Evolutionary conservation across 2,329 filamentous ascomycete species (phyloP).

Genomic region (Nemania sp.): DNA sequence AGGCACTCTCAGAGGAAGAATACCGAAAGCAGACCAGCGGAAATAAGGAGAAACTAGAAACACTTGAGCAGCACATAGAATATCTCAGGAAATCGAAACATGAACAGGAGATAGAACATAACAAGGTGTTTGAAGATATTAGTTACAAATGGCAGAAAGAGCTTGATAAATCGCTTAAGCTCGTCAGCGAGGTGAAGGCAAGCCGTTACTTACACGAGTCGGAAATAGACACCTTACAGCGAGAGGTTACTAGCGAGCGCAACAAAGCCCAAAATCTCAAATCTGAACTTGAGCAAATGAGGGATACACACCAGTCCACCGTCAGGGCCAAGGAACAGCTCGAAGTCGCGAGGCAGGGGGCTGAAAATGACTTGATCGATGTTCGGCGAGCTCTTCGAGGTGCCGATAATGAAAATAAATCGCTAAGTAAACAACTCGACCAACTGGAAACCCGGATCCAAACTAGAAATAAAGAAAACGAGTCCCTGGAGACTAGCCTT

Average conservation of each 20-base stretch:
- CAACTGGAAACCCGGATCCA: neutral
- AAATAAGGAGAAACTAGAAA: slow-evolving; percentile 4
- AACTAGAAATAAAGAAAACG: neutral
- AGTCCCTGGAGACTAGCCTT: neutral
- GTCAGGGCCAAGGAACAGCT: neutral
- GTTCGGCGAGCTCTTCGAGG: slow-evolving; percentile 1
- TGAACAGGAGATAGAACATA: slow-evolving; percentile 14
- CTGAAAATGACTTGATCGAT: neutral
- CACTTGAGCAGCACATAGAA: slow-evolving; percentile 6
- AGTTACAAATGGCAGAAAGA: slow-evolving; percentile 7
- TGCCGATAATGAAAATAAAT: slow-evolving; percentile 3
- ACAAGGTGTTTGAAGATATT: slow-evolving; percentile 10
- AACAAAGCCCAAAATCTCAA: neutral
- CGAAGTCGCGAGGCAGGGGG: neutral
- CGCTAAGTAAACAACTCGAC: neutral
- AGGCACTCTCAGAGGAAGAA: slow-evolving; percentile 1
- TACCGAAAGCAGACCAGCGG: neutral
- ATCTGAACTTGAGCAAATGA: neutral
- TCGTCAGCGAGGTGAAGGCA: slow-evolving; percentile 1
- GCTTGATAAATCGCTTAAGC: slow-evolving; percentile 1
- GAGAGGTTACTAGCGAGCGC: neutral
- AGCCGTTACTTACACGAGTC: neutral
- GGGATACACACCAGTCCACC: neutral
- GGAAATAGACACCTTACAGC: neutral
- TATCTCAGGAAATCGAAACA: slow-evolving; percentile 7